A percentile compares a stretch with the other conserved stretches of the same genome.
Evolutionary conservation across 1,139 yeast genomes (phyloP).

Genomic region (Pichia sp.): DNA sequence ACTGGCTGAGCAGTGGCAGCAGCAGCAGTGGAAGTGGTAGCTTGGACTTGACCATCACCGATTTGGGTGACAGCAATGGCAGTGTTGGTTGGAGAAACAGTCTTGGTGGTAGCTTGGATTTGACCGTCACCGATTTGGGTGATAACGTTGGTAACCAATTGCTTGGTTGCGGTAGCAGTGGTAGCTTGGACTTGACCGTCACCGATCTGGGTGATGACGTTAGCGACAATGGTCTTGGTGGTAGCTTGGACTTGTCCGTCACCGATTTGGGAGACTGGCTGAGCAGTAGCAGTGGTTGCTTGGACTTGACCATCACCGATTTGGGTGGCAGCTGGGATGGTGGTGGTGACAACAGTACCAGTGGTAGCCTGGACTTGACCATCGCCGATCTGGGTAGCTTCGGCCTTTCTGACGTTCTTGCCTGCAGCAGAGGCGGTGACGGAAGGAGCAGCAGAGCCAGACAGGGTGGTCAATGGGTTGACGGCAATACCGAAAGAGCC

Average conservation of each 20-base stretch:
- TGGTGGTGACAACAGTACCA: slow-evolving; percentile 17
- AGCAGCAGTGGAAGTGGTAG: slow-evolving; percentile 24
- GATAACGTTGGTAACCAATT: slow-evolving; percentile 26
- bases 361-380: slow-evolving; percentile 37
- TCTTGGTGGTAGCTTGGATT: slow-evolving; percentile 39
- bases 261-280: slow-evolving; percentile 38
- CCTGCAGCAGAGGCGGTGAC: slow-evolving; percentile 28
- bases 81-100: slow-evolving; percentile 31
- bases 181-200: slow-evolving; percentile 45
- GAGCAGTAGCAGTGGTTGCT: slow-evolving; percentile 30
- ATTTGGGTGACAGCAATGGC: slow-evolving; percentile 25
- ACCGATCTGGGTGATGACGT: slow-evolving; percentile 36
- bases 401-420: slow-evolving; percentile 30
- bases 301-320: slow-evolving; percentile 29
- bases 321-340: slow-evolving; percentile 19
- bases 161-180: slow-evolving; percentile 30
- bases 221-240: slow-evolving; percentile 24
- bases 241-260: slow-evolving; percentile 36
- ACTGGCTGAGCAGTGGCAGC: slow-evolving; percentile 24
- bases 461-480: neutral
- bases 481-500: slow-evolving; percentile 68
- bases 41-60: slow-evolving; percentile 40
- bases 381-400: slow-evolving; percentile 33
- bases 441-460: slow-evolving; percentile 33
- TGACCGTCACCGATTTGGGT: slow-evolving; percentile 46